Evolutionary conservation across 768 basidiomycete species (phyloP).

Genomic region (Tulasnella sp.): DNA sequence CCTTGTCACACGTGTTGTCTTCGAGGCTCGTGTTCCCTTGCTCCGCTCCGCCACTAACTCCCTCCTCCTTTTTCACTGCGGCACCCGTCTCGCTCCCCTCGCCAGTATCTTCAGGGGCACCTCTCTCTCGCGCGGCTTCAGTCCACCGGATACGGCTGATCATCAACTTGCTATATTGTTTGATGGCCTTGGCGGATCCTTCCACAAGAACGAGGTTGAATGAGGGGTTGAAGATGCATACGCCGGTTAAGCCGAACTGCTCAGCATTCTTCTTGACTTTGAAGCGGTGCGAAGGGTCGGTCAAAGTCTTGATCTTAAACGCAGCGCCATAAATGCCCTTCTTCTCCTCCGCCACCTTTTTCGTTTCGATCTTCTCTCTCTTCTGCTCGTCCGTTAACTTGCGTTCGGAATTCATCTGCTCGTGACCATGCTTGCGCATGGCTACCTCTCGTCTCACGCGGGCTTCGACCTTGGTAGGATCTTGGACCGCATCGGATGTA

Average conservation of each 20-base stretch:
- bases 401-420: constrained; percentile 87
- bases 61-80: constrained; percentile 18
- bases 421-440: constrained; percentile 78
- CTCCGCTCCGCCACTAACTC: constrained; percentile 22
- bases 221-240: constrained; percentile 82
- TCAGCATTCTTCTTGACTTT: constrained; percentile 97
- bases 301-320: constrained; percentile 83
- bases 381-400: constrained; percentile 88
- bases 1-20: constrained; percentile 78
- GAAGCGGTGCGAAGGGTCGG: constrained; percentile 90
- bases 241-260: constrained; percentile 76
- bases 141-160: constrained; percentile 87
- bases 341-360: constrained; percentile 82
- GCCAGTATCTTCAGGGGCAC: constrained; percentile 61
- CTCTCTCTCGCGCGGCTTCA: constrained; percentile 73
- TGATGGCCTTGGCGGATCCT: constrained; percentile 77
- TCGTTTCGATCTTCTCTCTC: constrained; percentile 75
- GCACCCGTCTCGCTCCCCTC: constrained; percentile 43
- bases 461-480: constrained; percentile 95
- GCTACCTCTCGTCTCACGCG: constrained; percentile 90
- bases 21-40: constrained; percentile 50
- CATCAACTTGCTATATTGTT: constrained; percentile 83
- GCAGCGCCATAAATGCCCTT: constrained; percentile 75
- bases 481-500: constrained; percentile 92
- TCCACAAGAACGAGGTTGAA: constrained; percentile 93